These are phyloP conservation scores for Mycena amicta DNA, from an alignment of 768 basidiomycete genomes.

Conservation along the genomic window DNA sequence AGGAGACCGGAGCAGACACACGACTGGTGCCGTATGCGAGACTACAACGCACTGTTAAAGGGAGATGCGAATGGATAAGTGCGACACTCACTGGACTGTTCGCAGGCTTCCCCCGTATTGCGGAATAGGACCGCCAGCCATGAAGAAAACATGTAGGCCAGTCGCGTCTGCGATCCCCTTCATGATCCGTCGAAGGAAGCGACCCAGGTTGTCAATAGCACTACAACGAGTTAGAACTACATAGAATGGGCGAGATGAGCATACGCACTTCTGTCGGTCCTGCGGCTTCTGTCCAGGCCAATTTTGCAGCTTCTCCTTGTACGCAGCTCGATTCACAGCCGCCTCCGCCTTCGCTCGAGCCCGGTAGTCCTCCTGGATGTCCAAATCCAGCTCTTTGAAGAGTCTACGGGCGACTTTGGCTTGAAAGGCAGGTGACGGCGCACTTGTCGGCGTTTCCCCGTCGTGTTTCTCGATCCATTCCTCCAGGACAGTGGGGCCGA, in stretches of 20 bases:
- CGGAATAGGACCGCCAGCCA: constrained; percentile 9
- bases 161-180: constrained; percentile 3
- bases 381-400: not conserved
- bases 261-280: not conserved
- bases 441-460: not conserved
- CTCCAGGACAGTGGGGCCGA: not conserved
- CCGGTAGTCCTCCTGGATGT: not conserved
- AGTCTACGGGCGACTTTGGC: not conserved
- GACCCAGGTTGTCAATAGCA: constrained; percentile 1
- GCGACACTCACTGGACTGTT: not conserved
- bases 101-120: constrained; percentile 1
- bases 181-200: not conserved
- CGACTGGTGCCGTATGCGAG: not conserved
- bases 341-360: not conserved
- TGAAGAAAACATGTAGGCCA: not conserved
- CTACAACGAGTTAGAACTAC: not conserved
- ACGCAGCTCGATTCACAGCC: not conserved
- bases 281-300: constrained; percentile 1
- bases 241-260: not conserved
- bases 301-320: not conserved
- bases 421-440: not conserved
- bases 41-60: not conserved
- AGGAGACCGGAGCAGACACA: not conserved
- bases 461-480: constrained; percentile 1
- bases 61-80: not conserved